A percentile compares a stretch with the other conserved stretches of the same genome.
These are phyloP conservation scores for Globisporangium viniferum DNA, from an alignment of 352 stramenopile genomes.

Conservation along the genomic window DNA sequence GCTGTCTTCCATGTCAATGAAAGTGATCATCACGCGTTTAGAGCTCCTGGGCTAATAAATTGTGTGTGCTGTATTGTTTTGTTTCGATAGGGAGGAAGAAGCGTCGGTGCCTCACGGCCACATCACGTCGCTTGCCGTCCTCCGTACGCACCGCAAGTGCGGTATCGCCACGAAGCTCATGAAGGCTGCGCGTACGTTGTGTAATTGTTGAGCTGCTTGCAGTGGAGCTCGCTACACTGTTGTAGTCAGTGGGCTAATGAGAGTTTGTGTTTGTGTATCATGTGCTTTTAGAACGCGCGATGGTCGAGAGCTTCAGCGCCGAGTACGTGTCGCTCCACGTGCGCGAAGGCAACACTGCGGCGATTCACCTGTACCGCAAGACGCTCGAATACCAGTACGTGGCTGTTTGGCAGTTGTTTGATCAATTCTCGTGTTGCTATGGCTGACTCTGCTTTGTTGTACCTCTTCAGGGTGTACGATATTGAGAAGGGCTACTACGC, in stretches of 20 bases:
- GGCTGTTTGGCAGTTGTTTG: no score
- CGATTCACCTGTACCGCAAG: slow-evolving; percentile 98
- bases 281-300: slow-evolving; percentile 75
- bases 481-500: slow-evolving; percentile 99
- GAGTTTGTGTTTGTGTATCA: background rate
- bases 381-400: slow-evolving; percentile 96
- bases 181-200: slow-evolving; percentile 82
- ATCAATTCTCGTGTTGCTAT: no score
- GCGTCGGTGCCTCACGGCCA: slow-evolving; percentile 92
- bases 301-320: slow-evolving; percentile 97
- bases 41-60: background rate
- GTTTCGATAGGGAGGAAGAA: slow-evolving; percentile 66
- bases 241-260: background rate
- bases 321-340: slow-evolving; percentile 99
- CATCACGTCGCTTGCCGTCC: slow-evolving; percentile 98
- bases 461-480: slow-evolving; percentile 89
- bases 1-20: background rate
- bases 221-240: background rate
- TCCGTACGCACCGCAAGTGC: slow-evolving; percentile 96
- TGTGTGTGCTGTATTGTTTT: slow-evolving; percentile 1
- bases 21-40: background rate
- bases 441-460: background rate
- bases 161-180: slow-evolving; percentile 98
- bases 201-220: background rate
- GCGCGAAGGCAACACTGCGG: slow-evolving; percentile 96